Evolutionary conservation across 1,284 basidiomycete genomes (phyloP).

Genomic region (Austroboletus novae-zelandiae): DNA sequence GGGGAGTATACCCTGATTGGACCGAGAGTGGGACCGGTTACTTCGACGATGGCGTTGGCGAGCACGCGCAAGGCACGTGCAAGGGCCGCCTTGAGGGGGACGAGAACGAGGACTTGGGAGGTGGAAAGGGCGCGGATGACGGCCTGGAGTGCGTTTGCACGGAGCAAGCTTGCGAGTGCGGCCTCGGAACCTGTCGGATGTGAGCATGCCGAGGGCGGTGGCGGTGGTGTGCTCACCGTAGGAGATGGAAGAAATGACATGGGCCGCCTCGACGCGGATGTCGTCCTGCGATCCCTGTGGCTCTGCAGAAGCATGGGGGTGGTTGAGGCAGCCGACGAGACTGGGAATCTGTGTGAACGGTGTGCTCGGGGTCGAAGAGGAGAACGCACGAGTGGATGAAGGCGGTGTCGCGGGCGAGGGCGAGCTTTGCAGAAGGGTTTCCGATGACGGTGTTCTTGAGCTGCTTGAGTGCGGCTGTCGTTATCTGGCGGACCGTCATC

Average conservation of each 20-base stretch:
- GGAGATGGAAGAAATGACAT: slow-evolving; percentile 68
- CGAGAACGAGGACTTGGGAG: slow-evolving; percentile 38
- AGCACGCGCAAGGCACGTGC: slow-evolving; percentile 61
- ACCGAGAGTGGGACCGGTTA: slow-evolving; percentile 64
- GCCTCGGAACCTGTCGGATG: slow-evolving; percentile 51
- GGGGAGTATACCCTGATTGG: slow-evolving; percentile 50
- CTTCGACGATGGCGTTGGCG: slow-evolving; percentile 55
- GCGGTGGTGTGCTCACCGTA: slow-evolving; percentile 41
- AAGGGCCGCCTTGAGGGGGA: slow-evolving; percentile 51
- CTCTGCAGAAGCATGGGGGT: slow-evolving; percentile 35
- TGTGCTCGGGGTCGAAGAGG: not conserved
- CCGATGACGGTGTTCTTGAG: slow-evolving; percentile 74
- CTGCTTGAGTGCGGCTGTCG: slow-evolving; percentile 49
- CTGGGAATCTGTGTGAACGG: slow-evolving; percentile 32
- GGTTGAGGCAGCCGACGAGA: slow-evolving; percentile 55
- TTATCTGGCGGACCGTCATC: slow-evolving; percentile 41
- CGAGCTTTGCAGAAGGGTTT: slow-evolving; percentile 65
- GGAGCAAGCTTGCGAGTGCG: slow-evolving; percentile 55
- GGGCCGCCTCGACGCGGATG: slow-evolving; percentile 66
- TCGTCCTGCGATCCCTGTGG: slow-evolving; percentile 42
- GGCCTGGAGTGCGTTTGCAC: slow-evolving; percentile 51
- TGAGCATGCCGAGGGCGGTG: not conserved
- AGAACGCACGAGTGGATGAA: slow-evolving; percentile 53
- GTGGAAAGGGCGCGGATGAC: slow-evolving; percentile 55
- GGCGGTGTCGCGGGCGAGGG: slow-evolving; percentile 49